Evolutionary conservation across 768 basidiomycete genomes (phyloP), one percentile per base, ranked within the genome.

Genomic region (Rossbeevera mucosa): DNA sequence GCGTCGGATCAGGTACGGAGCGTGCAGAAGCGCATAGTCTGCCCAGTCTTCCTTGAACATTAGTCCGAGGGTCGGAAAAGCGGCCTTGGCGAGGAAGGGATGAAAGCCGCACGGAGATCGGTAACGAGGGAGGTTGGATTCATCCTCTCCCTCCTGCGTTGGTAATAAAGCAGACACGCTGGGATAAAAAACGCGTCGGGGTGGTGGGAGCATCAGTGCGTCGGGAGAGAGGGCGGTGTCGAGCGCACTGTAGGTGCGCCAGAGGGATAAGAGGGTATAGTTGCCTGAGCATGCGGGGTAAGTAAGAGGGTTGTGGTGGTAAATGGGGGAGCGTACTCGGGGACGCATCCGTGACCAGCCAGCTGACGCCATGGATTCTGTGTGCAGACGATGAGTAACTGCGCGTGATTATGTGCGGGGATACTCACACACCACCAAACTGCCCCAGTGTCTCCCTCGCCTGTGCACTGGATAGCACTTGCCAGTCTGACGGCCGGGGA

Each of bases 11-110:
- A 93, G 60, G 64, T 84, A 91, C 0, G 92, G 88, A 16, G 82
- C 76, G 18, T 76, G 74, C 60, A 90, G 80, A 52, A 78, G 74
- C 31, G 78, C 75, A 59, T 85, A 84, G 68, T 94, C 92, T 44
- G 78, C 74, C 81, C 90, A 92, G 61, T 94, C 91, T 52, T 84
- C 79, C 16, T 72, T 52, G 65, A 84, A 91, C 72, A 88, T 78
- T 47, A 85, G 68, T 2, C 76, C 80, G 56, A 87, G 76, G 14
- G 75, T 78, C 0, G 90, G 88, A 61, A 89, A 87, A n/a, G 85
- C 83, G 0, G 82, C 79, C 62, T 89, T 87, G 46, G 77, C 69
- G n/a, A 85, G 71, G 59, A 80, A 80, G 0, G 86, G 86, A 68
- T 92, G 88, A 58, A 90, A 80, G 5, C 85, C 85, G 22, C 77